These are phyloP conservation scores for Penicillium verhagenii DNA, from an alignment of 495 filamentous ascomycete species.

Conservation along the genomic window DNA sequence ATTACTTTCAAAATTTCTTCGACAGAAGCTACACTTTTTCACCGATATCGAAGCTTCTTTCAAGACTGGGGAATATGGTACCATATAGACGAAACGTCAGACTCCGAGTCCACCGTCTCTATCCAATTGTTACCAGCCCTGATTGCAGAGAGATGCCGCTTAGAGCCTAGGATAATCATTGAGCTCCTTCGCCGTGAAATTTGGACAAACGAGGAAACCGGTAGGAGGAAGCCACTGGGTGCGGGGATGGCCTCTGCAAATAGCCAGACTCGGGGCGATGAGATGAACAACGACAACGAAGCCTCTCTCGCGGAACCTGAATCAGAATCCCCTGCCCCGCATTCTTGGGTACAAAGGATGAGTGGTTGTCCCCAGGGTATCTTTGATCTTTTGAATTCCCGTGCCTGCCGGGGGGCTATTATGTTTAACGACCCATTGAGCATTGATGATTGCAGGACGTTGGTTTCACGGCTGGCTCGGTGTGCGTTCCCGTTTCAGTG, in stretches of 20 bases:
- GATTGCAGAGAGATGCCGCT: slow-evolving; percentile 73
- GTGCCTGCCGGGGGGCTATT: slow-evolving; percentile 86
- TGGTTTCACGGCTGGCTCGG: slow-evolving; percentile 60
- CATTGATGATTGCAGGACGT: slow-evolving; percentile 59
- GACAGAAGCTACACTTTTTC: slow-evolving; percentile 58
- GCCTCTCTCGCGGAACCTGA: not conserved
- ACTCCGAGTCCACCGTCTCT: slow-evolving; percentile 32
- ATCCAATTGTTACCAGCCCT: slow-evolving; percentile 62
- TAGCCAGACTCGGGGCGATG: not conserved
- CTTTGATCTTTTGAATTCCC: slow-evolving; percentile 84
- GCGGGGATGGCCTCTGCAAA: not conserved
- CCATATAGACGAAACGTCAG: slow-evolving; percentile 21
- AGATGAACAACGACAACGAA: not conserved
- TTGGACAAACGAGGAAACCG: slow-evolving; percentile 56
- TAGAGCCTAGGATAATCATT: slow-evolving; percentile 65
- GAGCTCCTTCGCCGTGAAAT: slow-evolving; percentile 73
- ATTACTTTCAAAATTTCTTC: slow-evolving; percentile 60
- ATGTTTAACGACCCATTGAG: slow-evolving; percentile 92
- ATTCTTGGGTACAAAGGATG: slow-evolving; percentile 57
- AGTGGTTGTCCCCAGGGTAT: slow-evolving; percentile 71
- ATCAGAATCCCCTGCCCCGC: not conserved
- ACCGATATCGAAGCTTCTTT: slow-evolving; percentile 55
- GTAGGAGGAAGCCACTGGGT: slow-evolving; percentile 10
- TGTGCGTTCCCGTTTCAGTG: slow-evolving; percentile 93
- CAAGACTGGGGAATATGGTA: slow-evolving; percentile 71